Evolutionary conservation across 2,329 filamentous ascomycete species (phyloP), one percentile per base, ranked within the genome.

Genomic region (Fusarium humuli): DNA sequence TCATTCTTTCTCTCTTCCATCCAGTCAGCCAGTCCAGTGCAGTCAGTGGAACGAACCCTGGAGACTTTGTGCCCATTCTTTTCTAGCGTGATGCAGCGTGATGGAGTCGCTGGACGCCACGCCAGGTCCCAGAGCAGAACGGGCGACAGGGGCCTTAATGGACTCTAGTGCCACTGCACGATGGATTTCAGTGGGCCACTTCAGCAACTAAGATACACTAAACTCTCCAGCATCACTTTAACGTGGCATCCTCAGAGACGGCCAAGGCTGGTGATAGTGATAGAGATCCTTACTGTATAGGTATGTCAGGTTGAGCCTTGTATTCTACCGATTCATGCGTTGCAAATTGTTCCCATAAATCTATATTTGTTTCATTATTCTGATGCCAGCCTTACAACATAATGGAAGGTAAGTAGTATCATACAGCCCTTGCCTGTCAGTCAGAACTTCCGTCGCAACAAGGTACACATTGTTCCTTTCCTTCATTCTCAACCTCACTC

Each of bases 181-280:
- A 73, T 73, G 70, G 49, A 56, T 46, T 57, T 53, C 18, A 52
- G 34, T 53, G 49, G 49, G 23, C 13, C 49, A 53, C 32, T 32
- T 50, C 54, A 50, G 44, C 34, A 37, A 20, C 45, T 57, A 57
- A 37, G 42, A 40, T 37, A 12, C 54, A 40, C 45, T 48, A 49
- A 49, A 30, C 30, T 37, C 30, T 22, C 25, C 18, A 20, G 18
- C 45, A 48, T 48, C 59, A 64, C 42, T 62, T 44, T 61, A 73
- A 75, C 72, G 72, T 74, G 72, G 72, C 72, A 73, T 67, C 63
- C 61, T 61, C 62, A 72, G 67, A 57, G 54, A 48, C 54, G 20
- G 25, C 45, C 37, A 49, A 61, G 34, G 23, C 30, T 47, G 32
- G 56, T 52, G 37, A 50, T 49, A 40, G 41, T 48, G 42, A 56